Percentiles rank a stretch among this genome's conserved stretches.
Evolutionary conservation across 352 stramenopile species (phyloP).

Genomic region (Phytophthora tubulina): DNA sequence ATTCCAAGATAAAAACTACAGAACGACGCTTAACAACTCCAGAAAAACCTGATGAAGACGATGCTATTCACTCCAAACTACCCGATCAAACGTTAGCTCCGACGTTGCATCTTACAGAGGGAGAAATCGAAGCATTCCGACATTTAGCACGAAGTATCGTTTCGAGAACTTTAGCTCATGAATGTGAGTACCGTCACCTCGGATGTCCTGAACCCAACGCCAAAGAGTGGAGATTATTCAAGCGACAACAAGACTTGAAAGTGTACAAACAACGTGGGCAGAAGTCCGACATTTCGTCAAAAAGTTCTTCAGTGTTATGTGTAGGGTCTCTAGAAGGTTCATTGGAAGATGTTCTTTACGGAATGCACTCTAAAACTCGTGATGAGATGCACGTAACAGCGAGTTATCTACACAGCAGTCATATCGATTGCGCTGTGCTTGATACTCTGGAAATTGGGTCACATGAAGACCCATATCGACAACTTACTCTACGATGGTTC

Average conservation of each 20-base stretch:
- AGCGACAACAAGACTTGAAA: constrained; percentile 43
- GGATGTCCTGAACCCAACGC: constrained; percentile 30
- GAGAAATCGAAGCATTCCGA: constrained; percentile 42
- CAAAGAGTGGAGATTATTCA: constrained; percentile 48
- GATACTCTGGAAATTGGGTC: constrained; percentile 46
- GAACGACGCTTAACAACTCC: constrained; percentile 24
- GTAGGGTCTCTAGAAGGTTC: constrained; percentile 55
- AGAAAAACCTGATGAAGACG: constrained; percentile 13
- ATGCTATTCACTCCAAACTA: constrained; percentile 9
- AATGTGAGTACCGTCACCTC: constrained; percentile 45
- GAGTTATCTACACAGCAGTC: constrained; percentile 38
- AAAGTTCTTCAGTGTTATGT: constrained; percentile 47
- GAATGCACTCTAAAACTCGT: constrained; percentile 50
- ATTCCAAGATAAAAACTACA: constrained; percentile 3
- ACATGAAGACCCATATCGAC: constrained; percentile 55
- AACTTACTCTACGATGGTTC: constrained; percentile 61
- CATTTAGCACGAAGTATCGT: constrained; percentile 54
- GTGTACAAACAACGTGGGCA: constrained; percentile 32
- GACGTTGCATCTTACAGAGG: constrained; percentile 36
- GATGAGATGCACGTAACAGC: constrained; percentile 53
- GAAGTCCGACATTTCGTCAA: constrained; percentile 8
- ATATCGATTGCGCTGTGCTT: constrained; percentile 59
- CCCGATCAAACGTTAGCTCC: constrained; percentile 2
- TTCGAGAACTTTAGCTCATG: constrained; percentile 48
- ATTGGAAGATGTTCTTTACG: constrained; percentile 67